Evolutionary conservation across 441 rosid genomes (phyloP).

Genomic region (Adansonia grandidieri): DNA sequence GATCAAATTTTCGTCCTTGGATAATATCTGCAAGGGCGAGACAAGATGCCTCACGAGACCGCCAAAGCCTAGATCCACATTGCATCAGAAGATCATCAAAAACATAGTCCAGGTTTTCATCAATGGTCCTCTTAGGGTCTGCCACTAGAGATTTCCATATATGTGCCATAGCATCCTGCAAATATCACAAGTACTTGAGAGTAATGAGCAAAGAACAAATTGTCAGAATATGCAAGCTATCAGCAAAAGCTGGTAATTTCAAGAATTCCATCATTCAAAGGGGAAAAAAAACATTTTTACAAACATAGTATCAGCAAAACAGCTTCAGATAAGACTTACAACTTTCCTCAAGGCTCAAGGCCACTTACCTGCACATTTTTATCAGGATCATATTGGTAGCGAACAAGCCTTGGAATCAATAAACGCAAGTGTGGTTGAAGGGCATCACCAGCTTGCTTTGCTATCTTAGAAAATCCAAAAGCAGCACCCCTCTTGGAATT

Average conservation of each 20-base stretch:
- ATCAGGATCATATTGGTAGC: slow-evolving; percentile 98
- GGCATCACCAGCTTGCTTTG: slow-evolving; percentile 99
- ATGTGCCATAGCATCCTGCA: slow-evolving; percentile 96
- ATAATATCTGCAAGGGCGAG: slow-evolving; percentile 94
- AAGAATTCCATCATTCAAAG: background rate
- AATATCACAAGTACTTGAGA: slow-evolving; percentile 28
- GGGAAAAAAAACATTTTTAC: background rate
- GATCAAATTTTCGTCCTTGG: slow-evolving; percentile 88
- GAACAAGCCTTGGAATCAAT: slow-evolving; percentile 90
- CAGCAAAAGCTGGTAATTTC: slow-evolving; percentile 4
- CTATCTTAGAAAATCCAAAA: slow-evolving; percentile 96
- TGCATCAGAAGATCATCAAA: slow-evolving; percentile 79
- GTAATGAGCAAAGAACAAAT: background rate
- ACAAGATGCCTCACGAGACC: slow-evolving; percentile 98
- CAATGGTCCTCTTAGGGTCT: slow-evolving; percentile 84
- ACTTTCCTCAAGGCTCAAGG: slow-evolving; percentile 11
- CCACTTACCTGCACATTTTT: slow-evolving; percentile 91
- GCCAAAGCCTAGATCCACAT: slow-evolving; percentile 97
- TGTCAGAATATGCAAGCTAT: background rate
- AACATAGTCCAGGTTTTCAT: slow-evolving; percentile 82
- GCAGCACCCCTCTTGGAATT: slow-evolving; percentile 98
- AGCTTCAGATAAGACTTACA: slow-evolving; percentile 5
- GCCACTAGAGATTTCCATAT: slow-evolving; percentile 95
- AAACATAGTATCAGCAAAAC: background rate
- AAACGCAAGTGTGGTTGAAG: slow-evolving; percentile 81